These are phyloP conservation scores for Arbutus unedo DNA, from an alignment of 148 eudicot species.

Conservation along the genomic window DNA sequence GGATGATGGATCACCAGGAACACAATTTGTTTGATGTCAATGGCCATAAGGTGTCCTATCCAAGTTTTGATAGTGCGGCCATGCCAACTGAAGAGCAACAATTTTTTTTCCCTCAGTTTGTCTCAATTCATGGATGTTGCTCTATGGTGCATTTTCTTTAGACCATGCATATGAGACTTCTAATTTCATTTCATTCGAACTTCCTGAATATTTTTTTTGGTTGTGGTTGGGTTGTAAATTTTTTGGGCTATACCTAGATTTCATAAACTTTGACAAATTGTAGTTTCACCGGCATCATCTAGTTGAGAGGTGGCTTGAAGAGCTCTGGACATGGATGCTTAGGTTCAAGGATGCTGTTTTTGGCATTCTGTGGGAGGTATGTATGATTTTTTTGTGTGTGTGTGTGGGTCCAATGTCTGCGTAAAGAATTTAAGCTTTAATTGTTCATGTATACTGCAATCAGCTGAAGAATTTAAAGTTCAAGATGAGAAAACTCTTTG, in stretches of 20 bases:
- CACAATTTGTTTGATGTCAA: background rate
- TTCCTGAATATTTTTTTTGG: background rate
- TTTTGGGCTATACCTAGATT: constrained; percentile 8
- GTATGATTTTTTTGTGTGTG: background rate
- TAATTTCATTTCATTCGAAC: background rate
- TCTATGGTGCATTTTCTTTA: background rate
- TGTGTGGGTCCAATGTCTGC: background rate
- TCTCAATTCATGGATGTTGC: background rate
- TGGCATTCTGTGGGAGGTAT: constrained; percentile 70
- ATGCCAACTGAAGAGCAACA: background rate
- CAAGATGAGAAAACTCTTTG: constrained; percentile 9
- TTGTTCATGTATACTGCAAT: background rate
- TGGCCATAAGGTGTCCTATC: background rate
- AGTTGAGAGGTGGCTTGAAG: constrained; percentile 86
- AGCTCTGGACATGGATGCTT: constrained; percentile 73
- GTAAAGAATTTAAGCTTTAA: background rate
- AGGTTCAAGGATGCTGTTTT: constrained; percentile 68
- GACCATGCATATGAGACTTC: background rate
- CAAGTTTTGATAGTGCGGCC: background rate
- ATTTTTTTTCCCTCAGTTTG: background rate
- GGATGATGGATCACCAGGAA: background rate
- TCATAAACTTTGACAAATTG: constrained; percentile 24
- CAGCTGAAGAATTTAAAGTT: background rate
- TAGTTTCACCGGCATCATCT: constrained; percentile 73
- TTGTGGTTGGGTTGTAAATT: background rate